These are phyloP conservation scores for Cornus suecica DNA, from an alignment of 148 eudicot species.

Conservation along the genomic window DNA sequence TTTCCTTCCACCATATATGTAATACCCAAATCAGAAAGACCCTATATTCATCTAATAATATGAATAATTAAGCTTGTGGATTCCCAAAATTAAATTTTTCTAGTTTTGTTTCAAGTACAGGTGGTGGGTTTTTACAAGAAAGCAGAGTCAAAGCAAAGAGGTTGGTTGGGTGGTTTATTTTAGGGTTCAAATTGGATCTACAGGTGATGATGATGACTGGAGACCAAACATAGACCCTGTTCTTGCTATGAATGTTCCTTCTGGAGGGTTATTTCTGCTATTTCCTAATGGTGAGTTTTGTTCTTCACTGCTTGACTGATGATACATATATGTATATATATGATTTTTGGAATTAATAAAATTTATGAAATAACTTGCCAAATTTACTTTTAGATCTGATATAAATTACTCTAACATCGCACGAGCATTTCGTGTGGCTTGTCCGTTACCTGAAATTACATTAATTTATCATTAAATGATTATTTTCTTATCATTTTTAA, in stretches of 20 bases:
- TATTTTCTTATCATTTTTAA: too few species aligned
- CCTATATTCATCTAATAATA: neutral
- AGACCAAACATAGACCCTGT: neutral
- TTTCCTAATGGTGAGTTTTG: neutral
- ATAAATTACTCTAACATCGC: too few species aligned
- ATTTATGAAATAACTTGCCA: too few species aligned
- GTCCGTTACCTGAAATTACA: too few species aligned
- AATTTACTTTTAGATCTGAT: too few species aligned
- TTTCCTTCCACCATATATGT: neutral
- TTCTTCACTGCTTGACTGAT: too few species aligned
- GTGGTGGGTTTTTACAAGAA: neutral
- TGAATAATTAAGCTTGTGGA: neutral
- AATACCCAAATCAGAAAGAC: neutral
- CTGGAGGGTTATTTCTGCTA: too few species aligned
- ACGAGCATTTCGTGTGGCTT: too few species aligned
- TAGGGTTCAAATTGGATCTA: neutral
- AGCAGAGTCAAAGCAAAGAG: slow-evolving; percentile 4
- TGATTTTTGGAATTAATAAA: too few species aligned
- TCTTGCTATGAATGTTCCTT: neutral
- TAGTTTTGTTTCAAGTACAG: neutral
- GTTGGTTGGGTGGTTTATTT: slow-evolving; percentile 14
- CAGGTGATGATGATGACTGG: slow-evolving; percentile 1
- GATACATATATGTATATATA: too few species aligned
- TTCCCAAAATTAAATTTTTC: neutral
- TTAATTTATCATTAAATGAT: too few species aligned